Conservation (phyloP, 2,329 filamentous ascomycete genomes). For the Hymenoscyphus infarciens region DNA sequence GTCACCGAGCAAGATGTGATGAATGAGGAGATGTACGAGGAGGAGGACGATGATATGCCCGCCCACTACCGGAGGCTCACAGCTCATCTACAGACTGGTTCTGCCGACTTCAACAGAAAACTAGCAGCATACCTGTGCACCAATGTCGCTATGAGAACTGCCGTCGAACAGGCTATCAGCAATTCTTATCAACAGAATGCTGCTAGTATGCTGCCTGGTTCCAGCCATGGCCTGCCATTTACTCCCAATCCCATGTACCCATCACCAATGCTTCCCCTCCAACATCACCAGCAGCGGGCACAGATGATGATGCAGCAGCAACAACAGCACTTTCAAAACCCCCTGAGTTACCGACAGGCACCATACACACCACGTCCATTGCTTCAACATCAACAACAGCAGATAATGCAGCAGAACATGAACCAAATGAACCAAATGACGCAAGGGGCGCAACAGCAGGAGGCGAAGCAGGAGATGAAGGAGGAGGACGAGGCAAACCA, state of each 20-base stretch:
- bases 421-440: neutral
- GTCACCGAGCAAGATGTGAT: conserved; percentile 84
- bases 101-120: conserved; percentile 25
- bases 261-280: conserved; percentile 26
- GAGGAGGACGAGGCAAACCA: conserved; percentile 23
- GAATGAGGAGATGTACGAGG: conserved; percentile 95
- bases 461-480: neutral
- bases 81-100: conserved; percentile 46
- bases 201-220: conserved; percentile 24
- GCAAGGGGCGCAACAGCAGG: neutral
- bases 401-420: conserved; percentile 8
- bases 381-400: conserved; percentile 27
- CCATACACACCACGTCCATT: conserved; percentile 39
- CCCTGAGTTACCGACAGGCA: conserved; percentile 38
- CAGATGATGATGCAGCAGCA: conserved; percentile 14
- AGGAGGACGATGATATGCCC: conserved; percentile 80
- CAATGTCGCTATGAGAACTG: conserved; percentile 53
- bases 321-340: conserved; percentile 3
- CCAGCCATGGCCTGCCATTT: conserved; percentile 35
- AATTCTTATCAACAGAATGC: conserved; percentile 35
- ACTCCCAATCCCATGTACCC: conserved; percentile 26
- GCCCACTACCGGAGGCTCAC: conserved; percentile 62
- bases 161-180: conserved; percentile 43
- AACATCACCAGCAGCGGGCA: conserved; percentile 19
- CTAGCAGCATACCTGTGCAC: conserved; percentile 49